Conservation (phyloP, 768 basidiomycete genomes). For the Lactifluus volemus region DNA sequence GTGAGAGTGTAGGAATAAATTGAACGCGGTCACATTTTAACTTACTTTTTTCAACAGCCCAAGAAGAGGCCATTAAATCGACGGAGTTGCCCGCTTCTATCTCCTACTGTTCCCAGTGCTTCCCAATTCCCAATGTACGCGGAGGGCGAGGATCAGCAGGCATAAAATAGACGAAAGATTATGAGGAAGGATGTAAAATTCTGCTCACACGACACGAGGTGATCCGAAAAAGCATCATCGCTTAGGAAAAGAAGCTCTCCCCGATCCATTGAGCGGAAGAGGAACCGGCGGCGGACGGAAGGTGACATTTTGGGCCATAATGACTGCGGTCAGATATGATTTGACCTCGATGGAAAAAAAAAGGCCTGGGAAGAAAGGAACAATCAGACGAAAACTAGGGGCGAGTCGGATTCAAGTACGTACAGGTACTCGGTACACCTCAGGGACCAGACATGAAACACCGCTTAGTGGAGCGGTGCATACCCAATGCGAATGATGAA, state of each 20-base stretch:
- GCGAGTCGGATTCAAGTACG: constrained; percentile 22
- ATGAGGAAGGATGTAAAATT: constrained; percentile 44
- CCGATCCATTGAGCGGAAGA: constrained; percentile 33
- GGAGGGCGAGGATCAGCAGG: constrained; percentile 21
- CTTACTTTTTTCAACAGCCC: constrained; percentile 56
- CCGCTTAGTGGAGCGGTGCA: constrained; percentile 45
- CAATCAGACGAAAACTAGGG: constrained; percentile 55
- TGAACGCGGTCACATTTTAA: constrained; percentile 43
- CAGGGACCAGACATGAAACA: constrained; percentile 39
- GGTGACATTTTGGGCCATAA: constrained; percentile 44
- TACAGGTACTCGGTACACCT: too few relatives aligned
- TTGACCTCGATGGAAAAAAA: constrained; percentile 31
- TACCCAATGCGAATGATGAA: constrained; percentile 51
- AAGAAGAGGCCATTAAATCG: constrained; percentile 45
- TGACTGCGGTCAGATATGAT: constrained; percentile 44
- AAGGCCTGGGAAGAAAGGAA: constrained; percentile 39
- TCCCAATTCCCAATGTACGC: constrained; percentile 32
- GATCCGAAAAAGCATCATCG: constrained; percentile 39
- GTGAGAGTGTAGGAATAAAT: constrained; percentile 21
- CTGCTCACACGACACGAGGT: constrained; percentile 30
- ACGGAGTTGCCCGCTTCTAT: constrained; percentile 50
- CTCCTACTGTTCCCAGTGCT: constrained; percentile 52
- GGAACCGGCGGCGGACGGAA: constrained; percentile 31
- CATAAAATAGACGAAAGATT: constrained; percentile 19
- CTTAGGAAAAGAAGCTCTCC: constrained; percentile 51